Percentiles rank a stretch among this genome's conserved stretches.
phyloP scores from a whole-genome alignment of 1,284 basidiomycete genomes.

The Malassezia psittaci region DNA sequence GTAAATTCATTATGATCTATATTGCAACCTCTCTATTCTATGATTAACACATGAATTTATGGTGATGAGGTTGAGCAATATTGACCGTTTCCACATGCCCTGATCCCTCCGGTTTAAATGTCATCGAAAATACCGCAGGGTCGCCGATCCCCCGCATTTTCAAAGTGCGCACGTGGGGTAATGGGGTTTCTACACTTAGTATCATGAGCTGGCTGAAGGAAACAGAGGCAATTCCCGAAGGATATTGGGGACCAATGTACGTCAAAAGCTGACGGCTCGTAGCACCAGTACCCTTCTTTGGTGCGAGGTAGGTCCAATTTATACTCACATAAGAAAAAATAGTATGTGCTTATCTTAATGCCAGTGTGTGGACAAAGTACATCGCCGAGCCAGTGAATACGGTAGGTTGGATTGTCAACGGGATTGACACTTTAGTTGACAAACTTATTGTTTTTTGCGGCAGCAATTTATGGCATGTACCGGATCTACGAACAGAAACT shows the following conservation, averaged over 20 bases:
- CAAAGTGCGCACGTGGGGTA: too few relatives aligned
- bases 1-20: too few relatives aligned
- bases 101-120: too few relatives aligned
- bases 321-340: neutral
- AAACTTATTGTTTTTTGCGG: constrained; percentile 50
- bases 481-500: constrained; percentile 20
- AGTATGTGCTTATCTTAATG: neutral
- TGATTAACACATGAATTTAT: too few relatives aligned
- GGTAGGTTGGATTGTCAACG: neutral
- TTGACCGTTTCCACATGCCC: too few relatives aligned
- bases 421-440: constrained; percentile 47
- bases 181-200: neutral
- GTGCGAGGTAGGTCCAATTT: constrained; percentile 33
- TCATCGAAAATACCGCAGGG: neutral
- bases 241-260: constrained; percentile 33
- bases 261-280: neutral
- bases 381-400: constrained; percentile 42
- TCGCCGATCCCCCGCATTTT: neutral
- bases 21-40: too few relatives aligned
- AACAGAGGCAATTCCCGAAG: constrained; percentile 14
- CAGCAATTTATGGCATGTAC: constrained; percentile 48
- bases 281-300: constrained; percentile 38
- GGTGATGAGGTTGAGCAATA: too few relatives aligned
- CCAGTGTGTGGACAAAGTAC: constrained; percentile 23
- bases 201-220: constrained; percentile 14